These are phyloP conservation scores for Blepharisma japonicum DNA, from an alignment of 73 alveolate genomes.

Conservation along the genomic window DNA sequence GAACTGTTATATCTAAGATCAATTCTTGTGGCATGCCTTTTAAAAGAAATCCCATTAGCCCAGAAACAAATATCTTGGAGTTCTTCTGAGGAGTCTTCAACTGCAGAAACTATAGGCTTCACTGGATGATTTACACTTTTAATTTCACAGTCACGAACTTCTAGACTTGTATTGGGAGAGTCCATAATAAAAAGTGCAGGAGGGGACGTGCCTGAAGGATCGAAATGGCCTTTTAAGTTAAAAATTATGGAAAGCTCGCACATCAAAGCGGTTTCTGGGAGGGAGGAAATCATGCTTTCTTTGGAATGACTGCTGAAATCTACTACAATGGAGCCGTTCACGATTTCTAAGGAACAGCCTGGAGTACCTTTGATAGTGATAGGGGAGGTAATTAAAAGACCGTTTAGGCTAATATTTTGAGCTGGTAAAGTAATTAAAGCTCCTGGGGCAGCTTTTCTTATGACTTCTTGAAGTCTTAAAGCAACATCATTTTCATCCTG, in stretches of 20 bases:
- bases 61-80: constrained; percentile 50
- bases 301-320: constrained; percentile 39
- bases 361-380: constrained; percentile 48
- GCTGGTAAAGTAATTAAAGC: constrained; percentile 39
- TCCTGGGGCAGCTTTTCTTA: constrained; percentile 36
- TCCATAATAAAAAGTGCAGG: constrained; percentile 20
- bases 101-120: too few species aligned
- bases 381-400: constrained; percentile 44
- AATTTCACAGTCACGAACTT: constrained; percentile 56
- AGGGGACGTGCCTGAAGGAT: neutral
- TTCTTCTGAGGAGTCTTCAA: neutral
- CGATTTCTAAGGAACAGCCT: constrained; percentile 48
- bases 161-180: constrained; percentile 34
- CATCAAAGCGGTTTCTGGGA: constrained; percentile 31
- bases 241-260: constrained; percentile 41
- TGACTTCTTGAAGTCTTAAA: neutral
- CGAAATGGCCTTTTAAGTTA: neutral
- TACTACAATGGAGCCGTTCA: constrained; percentile 44
- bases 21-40: neutral
- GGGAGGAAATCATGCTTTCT: neutral
- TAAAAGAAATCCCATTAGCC: constrained; percentile 37
- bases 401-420: constrained; percentile 40
- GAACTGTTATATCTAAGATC: constrained; percentile 16
- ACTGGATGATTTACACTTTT: constrained; percentile 16
- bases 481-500: too few species aligned